phyloP scores from a whole-genome alignment of 2,329 filamentous ascomycete genomes.

The Pseudogymnoascus sp. region DNA sequence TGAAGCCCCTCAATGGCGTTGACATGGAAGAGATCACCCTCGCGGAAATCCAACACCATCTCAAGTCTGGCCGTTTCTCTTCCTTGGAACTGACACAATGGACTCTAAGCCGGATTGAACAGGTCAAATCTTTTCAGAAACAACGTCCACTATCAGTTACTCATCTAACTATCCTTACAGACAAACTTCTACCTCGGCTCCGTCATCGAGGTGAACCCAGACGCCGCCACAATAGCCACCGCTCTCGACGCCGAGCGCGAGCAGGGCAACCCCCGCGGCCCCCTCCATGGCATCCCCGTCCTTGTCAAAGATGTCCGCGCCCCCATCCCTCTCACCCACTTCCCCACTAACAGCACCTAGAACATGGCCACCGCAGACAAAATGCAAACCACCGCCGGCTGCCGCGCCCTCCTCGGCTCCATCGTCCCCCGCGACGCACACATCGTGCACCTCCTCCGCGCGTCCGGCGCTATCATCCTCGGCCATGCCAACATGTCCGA shows the following conservation, averaged over 20 bases:
- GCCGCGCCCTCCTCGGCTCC: constrained; percentile 45
- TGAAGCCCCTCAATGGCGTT: not conserved
- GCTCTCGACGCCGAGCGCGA: constrained; percentile 17
- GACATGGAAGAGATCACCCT: constrained; percentile 8
- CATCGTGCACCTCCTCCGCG: constrained; percentile 49
- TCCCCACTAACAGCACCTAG: not conserved
- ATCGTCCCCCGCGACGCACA: constrained; percentile 44
- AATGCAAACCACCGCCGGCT: constrained; percentile 51
- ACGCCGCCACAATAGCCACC: constrained; percentile 18
- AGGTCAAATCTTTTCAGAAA: not conserved
- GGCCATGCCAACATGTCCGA: constrained; percentile 58
- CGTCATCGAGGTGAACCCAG: constrained; percentile 21
- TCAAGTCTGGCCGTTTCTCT: not conserved
- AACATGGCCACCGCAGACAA: constrained; percentile 48
- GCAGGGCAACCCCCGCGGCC: constrained; percentile 18
- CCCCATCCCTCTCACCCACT: not conserved
- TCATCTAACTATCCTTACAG: not conserved
- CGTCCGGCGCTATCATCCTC: constrained; percentile 53
- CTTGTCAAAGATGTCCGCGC: constrained; percentile 41
- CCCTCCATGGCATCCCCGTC: constrained; percentile 48
- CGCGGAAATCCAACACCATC: not conserved
- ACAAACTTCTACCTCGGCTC: constrained; percentile 12
- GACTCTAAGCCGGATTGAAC: not conserved
- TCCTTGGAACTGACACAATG: constrained; percentile 7
- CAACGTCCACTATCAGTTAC: not conserved